Evolutionary conservation across 768 basidiomycete species (phyloP), one percentile per base, ranked within the genome.

Genomic region (Tylopilus rubrobrunneus): DNA sequence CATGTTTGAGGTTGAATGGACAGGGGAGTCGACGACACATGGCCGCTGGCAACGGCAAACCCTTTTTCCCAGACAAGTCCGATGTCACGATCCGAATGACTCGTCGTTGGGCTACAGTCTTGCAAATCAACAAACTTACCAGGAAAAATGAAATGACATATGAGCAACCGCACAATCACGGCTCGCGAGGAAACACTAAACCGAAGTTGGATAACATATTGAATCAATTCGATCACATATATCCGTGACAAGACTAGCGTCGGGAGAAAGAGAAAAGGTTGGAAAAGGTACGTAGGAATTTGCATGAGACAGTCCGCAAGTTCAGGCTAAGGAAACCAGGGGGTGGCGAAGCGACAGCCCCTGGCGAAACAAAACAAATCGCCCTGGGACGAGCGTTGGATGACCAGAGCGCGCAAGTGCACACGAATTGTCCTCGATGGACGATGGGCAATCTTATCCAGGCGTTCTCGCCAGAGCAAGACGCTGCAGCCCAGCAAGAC

Each of bases 401-500:
- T 65, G 33, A 49, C 55, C 51, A 40, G 56, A 62, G 62, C 54
- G 49, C 59, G 45, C 15, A 62, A 29, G 56, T 67, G 65, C 65
- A 66, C 51, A 67, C 52, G 41, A 57, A 63, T 45, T 56, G 60
- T 59, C 60, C 60, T 56, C 42, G 43, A 42, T 41, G 64, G 65
- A 64, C 57, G 62, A 59, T 56, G 47, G 50, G 49, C 50, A 48
- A 41, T 57, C 62, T 56, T 50, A 36, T 47, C 58, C 62, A 51
- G 56, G 51, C 51, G 45, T 42, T 46, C 65, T 51, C 34, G 65
- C 57, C 52, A 57, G 46, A 44, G 57, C 56, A 62, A 59, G 56
- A 62, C 60, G 53, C 48, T 56, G 57, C 56, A 57, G 60, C 65
- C 65, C 45, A 60, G 52, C 42, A 57, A 58, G 65, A 64, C 64